Percentiles rank a stretch among this genome's conserved stretches.
Evolutionary conservation across 2,329 filamentous ascomycete species (phyloP).

Genomic region (Alternaria metachromatica): DNA sequence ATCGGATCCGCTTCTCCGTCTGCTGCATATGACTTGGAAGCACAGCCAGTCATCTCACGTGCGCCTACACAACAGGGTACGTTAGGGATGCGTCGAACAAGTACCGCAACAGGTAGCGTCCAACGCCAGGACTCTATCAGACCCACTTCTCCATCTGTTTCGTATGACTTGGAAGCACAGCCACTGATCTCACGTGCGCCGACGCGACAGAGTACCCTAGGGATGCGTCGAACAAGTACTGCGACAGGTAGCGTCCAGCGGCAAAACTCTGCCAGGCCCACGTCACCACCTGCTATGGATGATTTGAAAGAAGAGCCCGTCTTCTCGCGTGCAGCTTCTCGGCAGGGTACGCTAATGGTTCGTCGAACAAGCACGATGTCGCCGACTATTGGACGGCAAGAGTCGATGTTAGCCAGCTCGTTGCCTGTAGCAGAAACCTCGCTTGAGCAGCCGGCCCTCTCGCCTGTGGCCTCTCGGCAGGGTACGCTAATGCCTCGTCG

Average conservation of each 20-base stretch:
- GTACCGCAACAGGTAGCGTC: neutral
- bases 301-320: neutral
- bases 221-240: neutral
- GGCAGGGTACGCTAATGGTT: neutral
- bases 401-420: neutral
- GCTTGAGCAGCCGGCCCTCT: neutral
- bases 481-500: neutral
- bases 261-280: neutral
- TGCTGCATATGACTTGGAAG: neutral
- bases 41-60: neutral
- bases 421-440: neutral
- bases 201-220: neutral
- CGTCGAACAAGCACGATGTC: neutral
- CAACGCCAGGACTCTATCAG: neutral
- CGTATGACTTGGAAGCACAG: constrained; percentile 2
- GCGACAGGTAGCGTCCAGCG: neutral
- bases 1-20: neutral
- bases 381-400: neutral
- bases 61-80: neutral
- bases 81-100: neutral
- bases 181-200: accelerated
- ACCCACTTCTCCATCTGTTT: neutral
- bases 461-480: neutral
- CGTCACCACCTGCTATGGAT: constrained; percentile 7
- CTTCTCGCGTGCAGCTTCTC: neutral